These are phyloP conservation scores for Arabidopsis suecica DNA, from an alignment of 345 rosid species.

Conservation along the genomic window DNA sequence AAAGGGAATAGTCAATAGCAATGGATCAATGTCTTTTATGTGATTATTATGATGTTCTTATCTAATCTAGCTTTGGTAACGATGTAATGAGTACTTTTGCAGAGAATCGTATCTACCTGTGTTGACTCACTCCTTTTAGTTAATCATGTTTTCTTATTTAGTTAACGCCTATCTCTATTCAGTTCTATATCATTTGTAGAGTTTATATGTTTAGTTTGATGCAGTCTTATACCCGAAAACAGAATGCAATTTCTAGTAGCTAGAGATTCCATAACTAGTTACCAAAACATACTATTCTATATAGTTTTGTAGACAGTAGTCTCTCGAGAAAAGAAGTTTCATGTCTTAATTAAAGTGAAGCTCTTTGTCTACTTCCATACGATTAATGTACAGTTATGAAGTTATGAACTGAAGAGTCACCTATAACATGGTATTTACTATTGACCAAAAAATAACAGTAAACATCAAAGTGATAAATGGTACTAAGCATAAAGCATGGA, in stretches of 20 bases:
- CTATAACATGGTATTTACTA: no score
- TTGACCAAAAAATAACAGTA: no score
- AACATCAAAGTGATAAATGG: no score
- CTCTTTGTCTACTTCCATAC: conserved; percentile 14
- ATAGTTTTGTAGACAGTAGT: background rate
- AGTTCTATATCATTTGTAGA: background rate
- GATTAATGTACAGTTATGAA: conserved; percentile 12
- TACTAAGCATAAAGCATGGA: no score
- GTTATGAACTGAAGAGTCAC: conserved; percentile 1
- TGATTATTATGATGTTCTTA: background rate
- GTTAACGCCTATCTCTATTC: background rate
- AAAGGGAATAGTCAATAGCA: background rate
- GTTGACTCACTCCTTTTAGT: background rate
- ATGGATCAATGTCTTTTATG: background rate
- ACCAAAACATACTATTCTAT: background rate
- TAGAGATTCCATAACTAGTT: no score
- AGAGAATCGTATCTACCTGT: background rate
- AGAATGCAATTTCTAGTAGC: no score
- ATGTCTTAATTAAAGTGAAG: background rate
- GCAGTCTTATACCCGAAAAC: no score
- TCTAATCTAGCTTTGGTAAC: conserved; percentile 1
- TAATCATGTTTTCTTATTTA: background rate
- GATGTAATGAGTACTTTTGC: no score
- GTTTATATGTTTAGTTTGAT: no score
- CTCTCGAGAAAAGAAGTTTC: conserved; percentile 2